Evolutionary conservation across 2,329 filamentous ascomycete genomes (phyloP), one percentile per base, ranked within the genome.

Genomic region (Mariannaea elegans): DNA sequence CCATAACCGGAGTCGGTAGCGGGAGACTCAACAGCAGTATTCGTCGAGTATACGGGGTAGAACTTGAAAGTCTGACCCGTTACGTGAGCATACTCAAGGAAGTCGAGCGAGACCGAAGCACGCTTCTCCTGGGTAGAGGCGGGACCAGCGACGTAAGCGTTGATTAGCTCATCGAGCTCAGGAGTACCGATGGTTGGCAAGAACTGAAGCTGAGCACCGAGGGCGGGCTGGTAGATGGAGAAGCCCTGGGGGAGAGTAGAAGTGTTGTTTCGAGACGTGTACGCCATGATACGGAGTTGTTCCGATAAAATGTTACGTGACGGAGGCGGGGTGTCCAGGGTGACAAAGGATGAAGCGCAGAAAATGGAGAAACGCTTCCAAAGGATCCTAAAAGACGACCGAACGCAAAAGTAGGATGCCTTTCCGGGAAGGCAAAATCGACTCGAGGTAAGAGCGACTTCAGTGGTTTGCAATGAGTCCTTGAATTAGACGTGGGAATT

Each of bases 1-100:
- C 68, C 75, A 62, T 80, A 80, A 52, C 77, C 77, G 8, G 82
- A 84, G 67, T 81, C 66, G n/a, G 81, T 78, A 50, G 77, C 73
- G 12, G 84, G 81, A 42, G 84, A 85, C 29, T 72, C 72, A 24
- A 60, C 66, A 38, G 31, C 79, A 39, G 76, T 66, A 34, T 77
- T 51, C 46, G 74, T 72, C 27, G 79, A 71, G 62, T 76, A 76
- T 64, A 87, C 81, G 49, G 81, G 76, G 71, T 88, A 88, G 72
- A 87, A 88, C 75, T 87, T 88, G 77, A 84, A 86, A 23, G 79
- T 78, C 68, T 87, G 81, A 19, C 85, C 85, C 2, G 85, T 88
- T 57, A 77, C 69, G 50, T 81, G 78, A 39, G 79, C 74, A 73
- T 82, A 78, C 67, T 84, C 78, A 63, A 84, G 83, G 76, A 88